These are phyloP conservation scores for Claviceps citrina DNA, from an alignment of 2,329 filamentous ascomycete species.

Conservation along the genomic window DNA sequence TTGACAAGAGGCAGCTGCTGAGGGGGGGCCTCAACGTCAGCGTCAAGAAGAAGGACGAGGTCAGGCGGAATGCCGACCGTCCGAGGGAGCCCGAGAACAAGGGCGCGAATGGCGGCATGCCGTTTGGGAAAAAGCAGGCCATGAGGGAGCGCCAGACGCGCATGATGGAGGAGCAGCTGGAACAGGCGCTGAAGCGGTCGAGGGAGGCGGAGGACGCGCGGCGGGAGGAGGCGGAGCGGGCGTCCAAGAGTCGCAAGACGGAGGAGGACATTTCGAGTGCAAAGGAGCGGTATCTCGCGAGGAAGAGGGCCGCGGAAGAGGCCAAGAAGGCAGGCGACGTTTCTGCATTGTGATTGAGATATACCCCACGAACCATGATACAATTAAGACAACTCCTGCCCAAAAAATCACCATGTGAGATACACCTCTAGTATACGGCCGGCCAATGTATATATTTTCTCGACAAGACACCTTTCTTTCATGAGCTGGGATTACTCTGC, in stretches of 20 bases:
- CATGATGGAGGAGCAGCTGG: conserved; percentile 67
- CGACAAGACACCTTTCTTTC: not conserved
- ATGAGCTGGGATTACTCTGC: conserved; percentile 18
- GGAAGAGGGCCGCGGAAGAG: conserved; percentile 60
- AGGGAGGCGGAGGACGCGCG: conserved; percentile 54
- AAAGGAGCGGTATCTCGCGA: conserved; percentile 62
- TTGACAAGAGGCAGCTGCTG: conserved; percentile 70
- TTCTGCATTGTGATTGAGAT: too few relatives aligned
- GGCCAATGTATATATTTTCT: too few relatives aligned
- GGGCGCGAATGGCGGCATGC: conserved; percentile 27
- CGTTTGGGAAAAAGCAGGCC: conserved; percentile 41
- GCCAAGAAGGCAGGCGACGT: conserved; percentile 39
- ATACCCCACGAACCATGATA: too few relatives aligned
- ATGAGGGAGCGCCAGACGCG: conserved; percentile 61
- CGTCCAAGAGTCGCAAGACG: conserved; percentile 64
- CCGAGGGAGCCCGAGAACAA: conserved; percentile 16
- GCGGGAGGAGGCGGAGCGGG: conserved; percentile 44
- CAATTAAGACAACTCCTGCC: too few relatives aligned
- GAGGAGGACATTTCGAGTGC: conserved; percentile 60
- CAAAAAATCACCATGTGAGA: too few relatives aligned
- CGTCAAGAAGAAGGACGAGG: conserved; percentile 40
- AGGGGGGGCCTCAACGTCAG: conserved; percentile 60
- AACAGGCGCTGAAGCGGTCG: conserved; percentile 54
- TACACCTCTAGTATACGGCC: too few relatives aligned
- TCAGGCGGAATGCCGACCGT: conserved; percentile 11